Base-by-base conservation (phyloP, 805 yeast genomes). In the Kluyveromyces nonfermentans region DNA sequence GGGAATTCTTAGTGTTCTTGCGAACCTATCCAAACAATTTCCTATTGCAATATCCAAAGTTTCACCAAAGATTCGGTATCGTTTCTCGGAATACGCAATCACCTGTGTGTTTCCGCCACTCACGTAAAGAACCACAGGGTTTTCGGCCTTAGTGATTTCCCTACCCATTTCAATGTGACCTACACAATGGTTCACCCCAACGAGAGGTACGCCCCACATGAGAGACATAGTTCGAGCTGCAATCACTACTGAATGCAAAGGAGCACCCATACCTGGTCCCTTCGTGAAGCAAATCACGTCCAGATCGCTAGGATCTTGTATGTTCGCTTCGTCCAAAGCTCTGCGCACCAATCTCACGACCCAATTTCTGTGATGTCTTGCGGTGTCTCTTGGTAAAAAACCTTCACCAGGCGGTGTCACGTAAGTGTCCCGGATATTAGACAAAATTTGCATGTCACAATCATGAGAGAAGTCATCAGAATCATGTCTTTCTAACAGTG, bases 231-330 rank as follows among this genome's bases (percentile, higher is more conserved):
- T 80, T 57, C 99, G 70, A 1, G 98, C 97, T 1, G 95, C 94
- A 40, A 93, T 72, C 2, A 83, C 97, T 33, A 88, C 96, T 44
- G 90, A 79, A 54, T 93, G 95, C 42, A 93, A 67, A 0, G 99
- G 99, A 1, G 97, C 97, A 2, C 99, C 99, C 97, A 93, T 93
- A 1, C 99, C 99, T 0, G 98, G 99, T 5, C 98, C 98, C 64
- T 85, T 94, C 1, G 98, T 93, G 62, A 93, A 93, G 62, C 96
- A 87, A 40, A 93, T 84, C 40, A 85, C 81, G 63, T 84, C 89
- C 5, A 82, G 56, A 37, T 84, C 84, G 1, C 50, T 31, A 2
- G 63, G 62, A 10, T 67, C 65, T 1, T 54, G 51, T 5, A 86
- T 55, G 0, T 65, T 62, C 1, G 94, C 82, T 35, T 81, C 89